These are phyloP conservation scores for Diutina scorzettiae DNA, from an alignment of 1,139 yeast genomes.

Conservation along the genomic window DNA sequence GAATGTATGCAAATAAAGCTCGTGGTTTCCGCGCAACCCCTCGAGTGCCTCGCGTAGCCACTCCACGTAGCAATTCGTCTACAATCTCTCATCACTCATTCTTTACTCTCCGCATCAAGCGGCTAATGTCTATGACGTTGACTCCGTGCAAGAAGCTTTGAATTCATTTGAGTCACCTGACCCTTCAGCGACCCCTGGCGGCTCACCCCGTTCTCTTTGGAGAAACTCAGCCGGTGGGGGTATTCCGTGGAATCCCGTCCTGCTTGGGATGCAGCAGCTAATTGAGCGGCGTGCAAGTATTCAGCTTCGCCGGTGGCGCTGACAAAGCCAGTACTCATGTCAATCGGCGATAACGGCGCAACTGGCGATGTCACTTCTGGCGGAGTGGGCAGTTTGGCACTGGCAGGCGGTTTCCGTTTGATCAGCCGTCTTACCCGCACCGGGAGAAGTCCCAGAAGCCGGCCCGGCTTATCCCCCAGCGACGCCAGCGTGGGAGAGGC, in stretches of 20 bases:
- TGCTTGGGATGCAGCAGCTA: conserved; percentile 1
- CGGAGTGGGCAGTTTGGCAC: neutral
- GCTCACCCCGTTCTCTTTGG: neutral
- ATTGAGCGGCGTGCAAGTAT: conserved; percentile 1
- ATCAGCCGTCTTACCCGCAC: conserved; percentile 2
- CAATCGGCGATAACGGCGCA: neutral
- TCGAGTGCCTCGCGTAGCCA: no score
- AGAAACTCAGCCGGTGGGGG: conserved; percentile 1
- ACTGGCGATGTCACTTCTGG: neutral
- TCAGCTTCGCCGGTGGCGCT: neutral
- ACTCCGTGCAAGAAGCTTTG: conserved; percentile 33
- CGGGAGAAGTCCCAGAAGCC: neutral
- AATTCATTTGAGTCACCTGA: conserved; percentile 27
- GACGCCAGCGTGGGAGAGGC: neutral
- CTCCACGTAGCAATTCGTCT: no score
- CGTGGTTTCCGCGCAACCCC: no score
- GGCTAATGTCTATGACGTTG: conserved; percentile 9
- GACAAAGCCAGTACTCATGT: conserved; percentile 1
- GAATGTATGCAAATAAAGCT: no score
- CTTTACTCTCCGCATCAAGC: conserved; percentile 5
- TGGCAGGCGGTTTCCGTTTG: conserved; percentile 1
- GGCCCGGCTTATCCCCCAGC: neutral
- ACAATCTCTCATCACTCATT: no score
- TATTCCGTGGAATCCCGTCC: neutral
- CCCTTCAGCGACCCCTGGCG: conserved; percentile 8